phyloP scores from a whole-genome alignment of 1,284 basidiomycete genomes.

The Ceratobasidium sp. region DNA sequence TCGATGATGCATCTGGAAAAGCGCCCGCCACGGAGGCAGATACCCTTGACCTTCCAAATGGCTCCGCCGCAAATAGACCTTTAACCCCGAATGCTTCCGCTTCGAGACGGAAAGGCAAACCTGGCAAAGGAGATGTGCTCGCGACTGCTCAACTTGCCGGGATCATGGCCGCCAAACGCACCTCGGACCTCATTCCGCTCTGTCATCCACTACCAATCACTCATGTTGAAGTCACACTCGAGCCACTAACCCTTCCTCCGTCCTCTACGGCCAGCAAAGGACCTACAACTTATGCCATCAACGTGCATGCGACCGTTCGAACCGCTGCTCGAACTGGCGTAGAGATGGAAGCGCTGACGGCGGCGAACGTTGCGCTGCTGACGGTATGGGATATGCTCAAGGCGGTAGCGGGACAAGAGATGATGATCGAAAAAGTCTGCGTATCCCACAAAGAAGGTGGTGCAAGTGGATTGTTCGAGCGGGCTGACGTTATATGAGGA shows the following conservation, averaged over 20 bases:
- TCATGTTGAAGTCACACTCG: slow-evolving; percentile 72
- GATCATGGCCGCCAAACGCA: slow-evolving; percentile 87
- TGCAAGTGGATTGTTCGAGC: slow-evolving; percentile 38
- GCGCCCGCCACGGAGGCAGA: slow-evolving; percentile 1
- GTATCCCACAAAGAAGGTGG: slow-evolving; percentile 31
- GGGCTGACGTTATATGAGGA: neutral
- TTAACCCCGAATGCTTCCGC: neutral
- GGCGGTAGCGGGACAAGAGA: slow-evolving; percentile 84
- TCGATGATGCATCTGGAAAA: slow-evolving; percentile 1
- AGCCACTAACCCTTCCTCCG: slow-evolving; percentile 49
- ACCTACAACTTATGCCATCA: slow-evolving; percentile 61
- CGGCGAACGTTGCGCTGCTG: slow-evolving; percentile 78
- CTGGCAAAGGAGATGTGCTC: slow-evolving; percentile 78
- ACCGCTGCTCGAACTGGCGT: slow-evolving; percentile 87
- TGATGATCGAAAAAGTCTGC: slow-evolving; percentile 56
- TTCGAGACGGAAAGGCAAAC: slow-evolving; percentile 60
- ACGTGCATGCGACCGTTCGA: slow-evolving; percentile 72
- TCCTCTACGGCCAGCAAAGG: slow-evolving; percentile 50
- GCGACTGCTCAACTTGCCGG: slow-evolving; percentile 84
- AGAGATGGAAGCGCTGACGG: slow-evolving; percentile 94
- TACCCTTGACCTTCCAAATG: neutral
- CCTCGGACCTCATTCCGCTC: slow-evolving; percentile 82
- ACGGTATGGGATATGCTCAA: slow-evolving; percentile 96
- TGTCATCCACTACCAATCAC: slow-evolving; percentile 83
- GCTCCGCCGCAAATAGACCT: neutral